phyloP scores from a whole-genome alignment of 129 eudicot genomes.

The Escallonia rubra region DNA sequence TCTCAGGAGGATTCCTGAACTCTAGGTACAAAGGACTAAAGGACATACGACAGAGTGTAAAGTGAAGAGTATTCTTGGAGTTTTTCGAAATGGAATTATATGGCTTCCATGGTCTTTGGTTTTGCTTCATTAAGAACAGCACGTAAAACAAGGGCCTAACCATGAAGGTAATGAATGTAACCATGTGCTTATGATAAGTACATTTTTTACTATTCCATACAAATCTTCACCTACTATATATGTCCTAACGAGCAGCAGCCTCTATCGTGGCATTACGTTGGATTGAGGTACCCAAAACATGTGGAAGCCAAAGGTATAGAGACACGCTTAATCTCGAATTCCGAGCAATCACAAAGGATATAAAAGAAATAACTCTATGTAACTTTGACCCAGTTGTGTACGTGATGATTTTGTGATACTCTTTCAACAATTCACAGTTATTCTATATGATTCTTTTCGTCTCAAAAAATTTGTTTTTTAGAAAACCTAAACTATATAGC shows the following conservation, averaged over 20 bases:
- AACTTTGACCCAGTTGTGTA: too few species aligned
- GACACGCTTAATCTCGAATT: slow-evolving; percentile 3
- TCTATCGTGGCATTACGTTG: neutral
- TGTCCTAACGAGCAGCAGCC: too few species aligned
- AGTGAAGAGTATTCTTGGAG: slow-evolving; percentile 40
- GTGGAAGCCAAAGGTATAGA: slow-evolving; percentile 21
- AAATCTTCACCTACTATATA: neutral
- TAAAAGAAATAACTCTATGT: too few species aligned
- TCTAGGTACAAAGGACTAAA: slow-evolving; percentile 55
- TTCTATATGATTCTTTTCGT: too few species aligned
- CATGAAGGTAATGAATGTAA: slow-evolving; percentile 25
- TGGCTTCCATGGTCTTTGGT: slow-evolving; percentile 26
- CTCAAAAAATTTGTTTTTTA: too few species aligned
- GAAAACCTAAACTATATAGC: too few species aligned
- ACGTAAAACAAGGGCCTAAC: slow-evolving; percentile 34
- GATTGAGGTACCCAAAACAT: slow-evolving; percentile 1
- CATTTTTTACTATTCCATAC: neutral
- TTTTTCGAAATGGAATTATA: slow-evolving; percentile 51
- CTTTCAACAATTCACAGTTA: too few species aligned
- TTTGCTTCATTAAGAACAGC: slow-evolving; percentile 24
- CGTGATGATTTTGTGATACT: too few species aligned
- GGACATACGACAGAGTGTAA: slow-evolving; percentile 33
- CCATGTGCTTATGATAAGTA: slow-evolving; percentile 52
- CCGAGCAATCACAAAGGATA: too few species aligned
- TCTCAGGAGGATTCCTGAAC: slow-evolving; percentile 53